Percentiles rank a stretch among this genome's conserved stretches.
Evolutionary conservation across 306 rosid species (phyloP).

Genomic region (Erythrophleum fordii): DNA sequence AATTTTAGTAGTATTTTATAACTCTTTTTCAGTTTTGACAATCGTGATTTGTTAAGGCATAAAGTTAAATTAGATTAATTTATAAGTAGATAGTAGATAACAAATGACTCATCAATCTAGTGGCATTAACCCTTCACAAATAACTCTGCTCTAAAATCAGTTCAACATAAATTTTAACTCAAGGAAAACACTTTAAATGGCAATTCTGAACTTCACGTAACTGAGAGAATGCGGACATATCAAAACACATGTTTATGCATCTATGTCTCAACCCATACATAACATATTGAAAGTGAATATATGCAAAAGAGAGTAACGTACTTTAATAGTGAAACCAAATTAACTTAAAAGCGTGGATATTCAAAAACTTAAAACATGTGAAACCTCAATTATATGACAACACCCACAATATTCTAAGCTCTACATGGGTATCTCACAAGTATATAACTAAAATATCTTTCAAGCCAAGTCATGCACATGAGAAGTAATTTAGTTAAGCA

Average conservation of each 20-base stretch:
- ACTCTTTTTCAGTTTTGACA: not conserved
- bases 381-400: not conserved
- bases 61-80: not conserved
- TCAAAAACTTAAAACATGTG: not conserved
- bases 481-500: not conserved
- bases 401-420: not conserved
- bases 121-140: not conserved
- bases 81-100: not conserved
- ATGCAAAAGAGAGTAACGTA: not conserved
- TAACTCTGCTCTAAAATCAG: not conserved
- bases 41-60: not conserved
- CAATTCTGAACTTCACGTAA: not conserved
- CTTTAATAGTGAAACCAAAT: not conserved
- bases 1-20: not conserved
- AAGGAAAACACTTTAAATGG: not conserved
- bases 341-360: not conserved
- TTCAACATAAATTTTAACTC: constrained; percentile 5
- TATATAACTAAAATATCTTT: not conserved
- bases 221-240: not conserved
- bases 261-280: not conserved
- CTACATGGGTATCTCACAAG: not conserved
- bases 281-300: not conserved
- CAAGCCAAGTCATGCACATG: not conserved
- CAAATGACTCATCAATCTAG: not conserved
- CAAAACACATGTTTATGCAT: not conserved